Evolutionary conservation across 2,329 filamentous ascomycete species (phyloP).

Genomic region (Zymoseptoria passerinii): DNA sequence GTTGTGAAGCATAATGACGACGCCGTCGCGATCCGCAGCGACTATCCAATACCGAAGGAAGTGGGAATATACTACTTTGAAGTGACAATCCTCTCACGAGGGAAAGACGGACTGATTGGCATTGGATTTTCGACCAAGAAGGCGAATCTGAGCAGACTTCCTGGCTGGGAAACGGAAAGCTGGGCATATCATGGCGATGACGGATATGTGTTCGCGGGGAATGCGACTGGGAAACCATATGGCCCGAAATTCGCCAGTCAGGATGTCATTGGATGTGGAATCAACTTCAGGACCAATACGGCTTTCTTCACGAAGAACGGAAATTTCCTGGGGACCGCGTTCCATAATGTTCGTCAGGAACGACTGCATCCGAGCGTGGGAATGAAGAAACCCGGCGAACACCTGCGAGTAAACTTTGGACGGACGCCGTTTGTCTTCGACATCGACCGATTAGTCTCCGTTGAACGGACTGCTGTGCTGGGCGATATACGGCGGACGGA

Average conservation of each 20-base stretch:
- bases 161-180: slow-evolving; percentile 58
- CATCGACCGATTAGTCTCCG: slow-evolving; percentile 75
- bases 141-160: slow-evolving; percentile 51
- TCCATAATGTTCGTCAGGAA: slow-evolving; percentile 52
- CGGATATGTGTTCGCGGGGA: slow-evolving; percentile 54
- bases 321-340: slow-evolving; percentile 53
- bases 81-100: slow-evolving; percentile 55
- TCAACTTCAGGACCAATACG: slow-evolving; percentile 54
- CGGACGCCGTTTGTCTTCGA: slow-evolving; percentile 77
- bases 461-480: slow-evolving; percentile 52
- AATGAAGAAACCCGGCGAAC: slow-evolving; percentile 57
- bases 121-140: slow-evolving; percentile 55
- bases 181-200: slow-evolving; percentile 62
- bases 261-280: slow-evolving; percentile 56
- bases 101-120: slow-evolving; percentile 52
- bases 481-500: slow-evolving; percentile 52
- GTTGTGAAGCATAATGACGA: slow-evolving; percentile 57
- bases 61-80: slow-evolving; percentile 96
- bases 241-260: slow-evolving; percentile 51
- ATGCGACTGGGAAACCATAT: slow-evolving; percentile 49
- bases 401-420: slow-evolving; percentile 54
- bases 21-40: slow-evolving; percentile 71
- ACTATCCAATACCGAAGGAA: slow-evolving; percentile 78
- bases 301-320: slow-evolving; percentile 62
- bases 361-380: slow-evolving; percentile 60